phyloP scores from a whole-genome alignment of 208 protist genomes.

The Trypanosoma avium region DNA sequence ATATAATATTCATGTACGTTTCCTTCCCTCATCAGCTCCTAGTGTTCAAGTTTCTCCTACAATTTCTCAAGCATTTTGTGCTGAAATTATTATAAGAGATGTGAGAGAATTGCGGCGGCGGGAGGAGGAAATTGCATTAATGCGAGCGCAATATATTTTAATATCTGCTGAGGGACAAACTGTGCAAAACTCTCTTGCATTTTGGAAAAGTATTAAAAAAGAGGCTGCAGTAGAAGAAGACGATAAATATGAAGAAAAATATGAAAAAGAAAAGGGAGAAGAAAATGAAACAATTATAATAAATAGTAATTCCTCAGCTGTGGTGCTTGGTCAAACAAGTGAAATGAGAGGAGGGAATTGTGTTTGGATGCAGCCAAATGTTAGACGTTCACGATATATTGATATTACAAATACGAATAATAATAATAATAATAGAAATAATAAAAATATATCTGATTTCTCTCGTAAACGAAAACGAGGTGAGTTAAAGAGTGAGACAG shows the following conservation, averaged over 20 bases:
- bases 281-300: neutral
- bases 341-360: neutral
- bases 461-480: constrained; percentile 6
- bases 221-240: constrained; percentile 25
- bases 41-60: neutral
- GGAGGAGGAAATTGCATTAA: constrained; percentile 26
- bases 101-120: constrained; percentile 30
- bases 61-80: constrained; percentile 29
- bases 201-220: constrained; percentile 53
- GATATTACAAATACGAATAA: neutral
- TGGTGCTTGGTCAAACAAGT: constrained; percentile 10
- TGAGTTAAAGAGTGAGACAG: neutral
- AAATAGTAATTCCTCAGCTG: neutral
- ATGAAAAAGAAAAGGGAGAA: neutral
- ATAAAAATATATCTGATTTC: too few relatives aligned
- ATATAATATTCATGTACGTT: constrained; percentile 72
- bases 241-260: neutral
- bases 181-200: constrained; percentile 46
- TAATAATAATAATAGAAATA: neutral
- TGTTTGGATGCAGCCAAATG: constrained; percentile 14
- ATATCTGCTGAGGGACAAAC: constrained; percentile 68
- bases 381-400: neutral
- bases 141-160: constrained; percentile 37
- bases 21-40: constrained; percentile 35
- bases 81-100: constrained; percentile 51